phyloP scores from a whole-genome alignment of 2,329 filamentous ascomycete species.

The Dactylonectria macrodidyma region DNA sequence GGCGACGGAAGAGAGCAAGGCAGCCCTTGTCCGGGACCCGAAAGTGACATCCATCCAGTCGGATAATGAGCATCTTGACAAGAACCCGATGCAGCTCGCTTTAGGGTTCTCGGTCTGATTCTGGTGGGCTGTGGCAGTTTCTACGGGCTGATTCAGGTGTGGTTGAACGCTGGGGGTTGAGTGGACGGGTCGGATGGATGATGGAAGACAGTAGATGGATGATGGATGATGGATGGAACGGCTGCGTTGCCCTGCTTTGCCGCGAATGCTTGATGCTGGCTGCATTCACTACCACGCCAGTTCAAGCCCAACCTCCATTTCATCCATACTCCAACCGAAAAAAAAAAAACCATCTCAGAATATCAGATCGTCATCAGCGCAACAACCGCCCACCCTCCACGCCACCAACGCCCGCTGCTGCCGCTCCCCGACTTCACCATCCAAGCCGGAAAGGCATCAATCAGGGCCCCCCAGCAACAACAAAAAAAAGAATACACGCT shows the following conservation, averaged over 20 bases:
- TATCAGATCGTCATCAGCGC: slow-evolving; percentile 9
- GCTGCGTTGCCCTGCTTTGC: background rate
- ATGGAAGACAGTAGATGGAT: background rate
- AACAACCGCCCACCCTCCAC: slow-evolving; percentile 25
- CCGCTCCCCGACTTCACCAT: slow-evolving; percentile 4
- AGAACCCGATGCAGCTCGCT: too few relatives aligned
- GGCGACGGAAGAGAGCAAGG: background rate
- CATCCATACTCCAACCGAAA: slow-evolving; percentile 17
- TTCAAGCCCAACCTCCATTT: background rate
- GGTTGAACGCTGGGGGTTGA: background rate
- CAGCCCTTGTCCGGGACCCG: background rate
- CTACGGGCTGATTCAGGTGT: background rate
- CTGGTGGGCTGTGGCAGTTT: background rate
- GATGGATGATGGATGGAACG: slow-evolving; percentile 5
- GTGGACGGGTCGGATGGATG: background rate
- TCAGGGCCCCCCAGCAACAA: slow-evolving; percentile 1
- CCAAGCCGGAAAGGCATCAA: slow-evolving; percentile 7
- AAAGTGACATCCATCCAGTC: background rate
- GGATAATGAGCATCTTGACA: background rate
- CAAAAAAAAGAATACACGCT: background rate
- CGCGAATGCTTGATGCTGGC: background rate
- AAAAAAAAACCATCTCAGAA: background rate
- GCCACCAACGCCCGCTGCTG: slow-evolving; percentile 23
- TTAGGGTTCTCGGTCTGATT: background rate
- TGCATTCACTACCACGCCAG: background rate